A percentile compares a stretch with the other conserved stretches of the same genome.
phyloP scores from a whole-genome alignment of 75 land plant species.

The Chamaecyparis obtusa region DNA sequence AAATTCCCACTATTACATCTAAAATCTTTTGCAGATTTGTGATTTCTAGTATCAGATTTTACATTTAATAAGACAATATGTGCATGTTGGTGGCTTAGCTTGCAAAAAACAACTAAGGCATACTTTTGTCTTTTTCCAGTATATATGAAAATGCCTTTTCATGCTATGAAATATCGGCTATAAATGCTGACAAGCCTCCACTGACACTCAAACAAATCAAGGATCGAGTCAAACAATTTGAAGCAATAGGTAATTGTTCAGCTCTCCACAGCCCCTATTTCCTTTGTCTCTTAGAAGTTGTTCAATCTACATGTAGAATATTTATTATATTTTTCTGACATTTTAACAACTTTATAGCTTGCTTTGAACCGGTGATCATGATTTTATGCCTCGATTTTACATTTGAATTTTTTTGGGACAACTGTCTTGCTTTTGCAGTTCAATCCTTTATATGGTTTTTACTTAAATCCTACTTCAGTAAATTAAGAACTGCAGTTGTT shows the following conservation, averaged over 20 bases:
- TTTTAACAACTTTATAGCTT: neutral
- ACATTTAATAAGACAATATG: neutral
- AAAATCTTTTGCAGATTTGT: neutral
- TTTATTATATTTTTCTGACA: neutral
- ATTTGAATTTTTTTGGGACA: neutral
- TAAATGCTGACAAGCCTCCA: constrained; percentile 96
- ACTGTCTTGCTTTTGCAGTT: neutral
- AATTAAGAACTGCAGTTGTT: neutral
- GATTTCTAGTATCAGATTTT: neutral
- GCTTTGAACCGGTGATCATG: neutral
- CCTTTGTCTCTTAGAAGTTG: neutral
- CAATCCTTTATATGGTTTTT: neutral
- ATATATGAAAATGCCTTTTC: constrained; percentile 61
- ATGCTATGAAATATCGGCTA: constrained; percentile 90
- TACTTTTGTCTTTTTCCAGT: constrained; percentile 29
- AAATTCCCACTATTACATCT: neutral
- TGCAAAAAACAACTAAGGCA: neutral
- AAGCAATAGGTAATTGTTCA: constrained; percentile 51
- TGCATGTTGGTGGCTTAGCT: neutral
- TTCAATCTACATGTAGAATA: neutral
- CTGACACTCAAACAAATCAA: constrained; percentile 64
- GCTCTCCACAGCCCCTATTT: neutral
- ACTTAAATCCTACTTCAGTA: neutral
- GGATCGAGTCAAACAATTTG: constrained; percentile 76
- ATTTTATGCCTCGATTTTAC: neutral